phyloP scores from a whole-genome alignment of 2,329 filamentous ascomycete genomes.

The Triangularia verruculosa region DNA sequence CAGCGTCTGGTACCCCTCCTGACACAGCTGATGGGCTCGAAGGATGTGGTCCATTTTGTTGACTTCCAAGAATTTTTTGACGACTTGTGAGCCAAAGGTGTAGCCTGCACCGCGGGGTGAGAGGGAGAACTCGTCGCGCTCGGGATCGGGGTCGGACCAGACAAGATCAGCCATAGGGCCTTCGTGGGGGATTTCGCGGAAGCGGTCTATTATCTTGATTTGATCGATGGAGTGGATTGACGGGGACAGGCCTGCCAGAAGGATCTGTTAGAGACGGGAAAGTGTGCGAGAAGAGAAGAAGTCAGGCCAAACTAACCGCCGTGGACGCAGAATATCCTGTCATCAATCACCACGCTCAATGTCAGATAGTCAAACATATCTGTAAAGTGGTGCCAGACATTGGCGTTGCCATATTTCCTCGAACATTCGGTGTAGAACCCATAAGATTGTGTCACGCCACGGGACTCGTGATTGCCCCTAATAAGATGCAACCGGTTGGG shows the following conservation, averaged over 20 bases:
- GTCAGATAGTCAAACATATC: conserved; percentile 99
- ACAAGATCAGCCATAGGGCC: conserved; percentile 99
- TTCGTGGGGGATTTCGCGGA: conserved; percentile 97
- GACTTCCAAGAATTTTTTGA: conserved; percentile 96
- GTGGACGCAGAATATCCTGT: conserved; percentile 98
- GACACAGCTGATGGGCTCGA: conserved; percentile 95
- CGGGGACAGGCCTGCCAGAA: conserved; percentile 64
- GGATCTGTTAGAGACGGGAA: not conserved
- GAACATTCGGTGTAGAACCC: conserved; percentile 99
- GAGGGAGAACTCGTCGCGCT: conserved; percentile 93
- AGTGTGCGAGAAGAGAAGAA: not conserved
- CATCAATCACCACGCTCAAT: conserved; percentile 94
- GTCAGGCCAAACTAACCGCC: conserved; percentile 57
- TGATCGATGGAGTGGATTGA: conserved; percentile 98
- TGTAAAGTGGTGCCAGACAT: conserved; percentile 99
- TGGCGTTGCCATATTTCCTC: conserved; percentile 96
- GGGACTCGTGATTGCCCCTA: conserved; percentile 95
- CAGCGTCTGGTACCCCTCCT: conserved; percentile 95
- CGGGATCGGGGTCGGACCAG: conserved; percentile 97
- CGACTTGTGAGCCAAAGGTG: conserved; percentile 95
- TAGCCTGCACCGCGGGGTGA: conserved; percentile 93
- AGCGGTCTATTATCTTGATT: conserved; percentile 99
- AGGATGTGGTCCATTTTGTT: conserved; percentile 98
- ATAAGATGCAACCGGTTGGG: conserved; percentile 94
- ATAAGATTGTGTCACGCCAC: conserved; percentile 97